Conservation (phyloP, 352 stramenopile genomes). For the Phytophthora palmivora region DNA sequence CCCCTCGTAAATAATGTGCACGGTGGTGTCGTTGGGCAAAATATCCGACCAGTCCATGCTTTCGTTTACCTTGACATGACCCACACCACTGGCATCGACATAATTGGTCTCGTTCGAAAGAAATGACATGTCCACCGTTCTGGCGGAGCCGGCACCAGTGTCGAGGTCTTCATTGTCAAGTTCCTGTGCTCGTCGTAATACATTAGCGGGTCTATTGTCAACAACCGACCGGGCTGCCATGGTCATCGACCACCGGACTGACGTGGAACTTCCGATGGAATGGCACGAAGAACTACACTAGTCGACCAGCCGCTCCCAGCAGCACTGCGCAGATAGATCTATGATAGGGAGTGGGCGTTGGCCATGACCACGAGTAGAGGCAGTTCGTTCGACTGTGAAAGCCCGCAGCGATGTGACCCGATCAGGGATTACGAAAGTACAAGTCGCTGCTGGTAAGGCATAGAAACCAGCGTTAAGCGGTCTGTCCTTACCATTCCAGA, state of each 20-base stretch:
- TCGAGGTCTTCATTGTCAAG: slow-evolving; percentile 10
- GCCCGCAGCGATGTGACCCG: slow-evolving; percentile 20
- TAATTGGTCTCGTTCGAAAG: slow-evolving; percentile 40
- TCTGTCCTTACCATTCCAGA: slow-evolving; percentile 34
- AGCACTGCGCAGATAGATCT: slow-evolving; percentile 16
- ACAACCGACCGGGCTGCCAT: slow-evolving; percentile 8
- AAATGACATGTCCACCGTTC: slow-evolving; percentile 40
- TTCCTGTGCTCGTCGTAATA: slow-evolving; percentile 18
- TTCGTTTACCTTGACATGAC: slow-evolving; percentile 43
- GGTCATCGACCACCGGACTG: slow-evolving; percentile 14
- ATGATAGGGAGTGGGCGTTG: slow-evolving; percentile 22
- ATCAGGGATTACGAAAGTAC: slow-evolving; percentile 31
- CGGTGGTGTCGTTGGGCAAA: slow-evolving; percentile 49
- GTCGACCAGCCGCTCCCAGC: slow-evolving; percentile 11
- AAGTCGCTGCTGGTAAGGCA: slow-evolving; percentile 12
- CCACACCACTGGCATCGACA: slow-evolving; percentile 33
- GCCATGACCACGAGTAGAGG: slow-evolving; percentile 31
- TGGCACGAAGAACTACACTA: slow-evolving; percentile 4
- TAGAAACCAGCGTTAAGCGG: slow-evolving; percentile 12
- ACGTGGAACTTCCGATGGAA: not conserved
- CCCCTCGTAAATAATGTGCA: slow-evolving; percentile 51
- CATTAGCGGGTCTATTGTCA: not conserved
- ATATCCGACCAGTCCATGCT: slow-evolving; percentile 44
- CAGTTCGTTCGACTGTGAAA: slow-evolving; percentile 33
- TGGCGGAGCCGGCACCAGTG: slow-evolving; percentile 3